Base-by-base conservation (phyloP, 495 filamentous ascomycete species). In the Xylaria scruposa region DNA sequence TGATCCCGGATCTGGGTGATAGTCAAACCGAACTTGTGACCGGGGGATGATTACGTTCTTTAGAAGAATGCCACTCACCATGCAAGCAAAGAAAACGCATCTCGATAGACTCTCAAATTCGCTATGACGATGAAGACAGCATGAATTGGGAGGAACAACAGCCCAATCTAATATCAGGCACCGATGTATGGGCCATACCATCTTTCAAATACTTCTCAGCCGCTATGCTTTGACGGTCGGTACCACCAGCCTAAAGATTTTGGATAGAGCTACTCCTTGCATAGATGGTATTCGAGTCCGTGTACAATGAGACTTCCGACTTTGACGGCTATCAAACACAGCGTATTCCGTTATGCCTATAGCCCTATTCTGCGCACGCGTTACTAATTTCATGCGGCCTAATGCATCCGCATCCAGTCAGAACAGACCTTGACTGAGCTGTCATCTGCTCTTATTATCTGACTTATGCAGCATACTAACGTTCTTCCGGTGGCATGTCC, bases 51-150 rank as follows among this genome's bases (percentile, higher is more conserved):
- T 56, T 10, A 56, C 31, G 13, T 31, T 12, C 8, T 33, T 38
- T n/a, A 38, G 17, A 5, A 13, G 33, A 60, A 38, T 38, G 21
- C 38, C 26, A 51, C 63, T 67, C n/a, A 67, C 71, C 71, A 49
- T 73, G 71, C 15, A 73, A 59, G 49, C 71, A 73, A 46, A 73
- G 71, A 26, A 73, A 73, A 17, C 71, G 64, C 71, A 73, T 73
- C 13, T 62, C 51, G 71, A 53, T 3, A 4, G 33, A 24, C 4
- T 62, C 21, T 31, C 12, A 56, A 3, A 62, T 2, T 38, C 38
- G 60, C 9, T 60, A 36, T 21, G 33, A 21, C 58, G 17, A 17
- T 21, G 19, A 60, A 21, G 17, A 60, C 21, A 38, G 13, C 53
- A 56, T 1, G 26, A 56, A 13, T 31, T 21, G 33, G 31, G 33